A percentile compares a stretch with the other conserved stretches of the same genome.
phyloP scores from a whole-genome alignment of 495 filamentous ascomycete genomes.

The Evansstolkia leycettana region DNA sequence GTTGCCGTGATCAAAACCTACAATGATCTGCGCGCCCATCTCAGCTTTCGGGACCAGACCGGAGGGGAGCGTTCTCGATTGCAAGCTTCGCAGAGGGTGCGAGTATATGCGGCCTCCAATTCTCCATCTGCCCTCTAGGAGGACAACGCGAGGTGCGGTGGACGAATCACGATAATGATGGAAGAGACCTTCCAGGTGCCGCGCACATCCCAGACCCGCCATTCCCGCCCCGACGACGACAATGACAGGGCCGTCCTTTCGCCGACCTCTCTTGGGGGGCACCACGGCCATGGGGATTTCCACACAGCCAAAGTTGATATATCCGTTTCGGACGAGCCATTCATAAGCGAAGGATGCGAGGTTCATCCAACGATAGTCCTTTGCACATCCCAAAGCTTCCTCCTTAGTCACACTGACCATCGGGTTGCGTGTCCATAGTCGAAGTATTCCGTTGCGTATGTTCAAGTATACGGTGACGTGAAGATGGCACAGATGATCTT shows the following conservation, averaged over 20 bases:
- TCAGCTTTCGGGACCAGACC: constrained; percentile 68
- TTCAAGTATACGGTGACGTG: constrained; percentile 96
- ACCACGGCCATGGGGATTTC: constrained; percentile 39
- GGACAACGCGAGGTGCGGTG: constrained; percentile 57
- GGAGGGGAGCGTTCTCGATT: constrained; percentile 29
- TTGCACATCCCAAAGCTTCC: constrained; percentile 86
- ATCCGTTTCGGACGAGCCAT: constrained; percentile 81
- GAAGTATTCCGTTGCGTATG: constrained; percentile 88
- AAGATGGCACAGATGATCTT: constrained; percentile 67
- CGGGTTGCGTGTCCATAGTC: constrained; percentile 84
- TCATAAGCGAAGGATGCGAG: constrained; percentile 81
- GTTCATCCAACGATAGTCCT: constrained; percentile 81
- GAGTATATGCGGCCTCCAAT: constrained; percentile 96
- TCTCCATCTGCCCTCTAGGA: constrained; percentile 77
- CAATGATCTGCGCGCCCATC: constrained; percentile 95
- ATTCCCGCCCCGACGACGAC: constrained; percentile 92
- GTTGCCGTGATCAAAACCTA: constrained; percentile 91
- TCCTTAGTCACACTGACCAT: constrained; percentile 75
- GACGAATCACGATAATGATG: constrained; percentile 59
- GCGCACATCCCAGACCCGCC: constrained; percentile 80
- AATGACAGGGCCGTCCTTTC: constrained; percentile 47
- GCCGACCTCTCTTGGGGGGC: constrained; percentile 30
- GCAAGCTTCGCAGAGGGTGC: constrained; percentile 58
- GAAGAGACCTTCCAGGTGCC: constrained; percentile 79
- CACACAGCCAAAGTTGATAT: constrained; percentile 94